Base-by-base conservation (phyloP, 176 grass and related monocot genomes). In the Carex littledalei region DNA sequence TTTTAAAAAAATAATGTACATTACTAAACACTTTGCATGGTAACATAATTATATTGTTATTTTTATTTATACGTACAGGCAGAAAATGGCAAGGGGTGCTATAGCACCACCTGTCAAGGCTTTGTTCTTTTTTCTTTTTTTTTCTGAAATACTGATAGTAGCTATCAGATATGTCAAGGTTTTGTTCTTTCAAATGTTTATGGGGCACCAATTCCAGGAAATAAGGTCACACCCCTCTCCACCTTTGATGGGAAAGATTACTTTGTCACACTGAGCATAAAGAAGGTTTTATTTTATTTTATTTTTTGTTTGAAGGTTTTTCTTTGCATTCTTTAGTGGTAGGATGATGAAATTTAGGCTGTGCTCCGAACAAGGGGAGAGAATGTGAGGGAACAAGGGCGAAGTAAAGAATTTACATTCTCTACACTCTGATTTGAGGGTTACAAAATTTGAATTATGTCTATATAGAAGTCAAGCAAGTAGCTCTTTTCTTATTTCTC, bases 161-260 rank as follows among this genome's bases (percentile, higher is more conserved):
- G 26, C 26, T 26, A 26, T 26, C 26, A 1, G 26, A 26, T 26
- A 26, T 81, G 79, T 16, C 56, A 35, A 63, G 79, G 79, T 16
- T 81, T 62, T 63, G 79, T 81, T 63, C 32, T 81, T 63, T 81
- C 79, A 39, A 62, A 81, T 81, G 8, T 41, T 11, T 2, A 11
- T 18, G 57, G 79, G 16, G 79, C 55, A 21, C 56, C 31, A 81
- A 32, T 39, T 43, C 79, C 55, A 43, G 79, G 79, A 63, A 22
- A 4, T 11, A 43, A 6, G 31, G 13, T 64, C 64, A 17, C 54
- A 81, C 54, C 22, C 5, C 56, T 81, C 31, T 81, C 79, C 0
- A 41, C 79, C 5, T 63, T 37, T 63, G 20, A 81, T 43, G 55
- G 31, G 12, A 34, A 81, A 81, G 34, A 81, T 63, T 39, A 62